Evolutionary conservation across 306 rosid genomes (phyloP), one percentile per base, ranked within the genome.

Genomic region (Pueraria montana): DNA sequence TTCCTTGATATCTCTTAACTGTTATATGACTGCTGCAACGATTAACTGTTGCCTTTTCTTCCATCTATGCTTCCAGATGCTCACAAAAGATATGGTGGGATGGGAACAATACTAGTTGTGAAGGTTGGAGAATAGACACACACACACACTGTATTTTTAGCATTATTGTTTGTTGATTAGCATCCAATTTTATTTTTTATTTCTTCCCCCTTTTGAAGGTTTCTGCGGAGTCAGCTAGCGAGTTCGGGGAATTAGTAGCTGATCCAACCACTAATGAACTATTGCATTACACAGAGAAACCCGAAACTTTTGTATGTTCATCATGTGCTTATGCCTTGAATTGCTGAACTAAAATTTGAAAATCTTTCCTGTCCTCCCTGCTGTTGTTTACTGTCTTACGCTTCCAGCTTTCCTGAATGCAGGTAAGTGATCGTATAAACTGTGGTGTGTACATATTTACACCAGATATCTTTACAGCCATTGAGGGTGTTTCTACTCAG

Each of bases 251-350:
- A 82, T 88, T 96, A 78, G 94, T 96, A 11, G 94, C 99, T 59
- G 98, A 96, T 92, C 96, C 98, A 2, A 52, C 69, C 77, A 91
- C 98, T 79, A 90, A 94, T 38, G 99, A 96, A 81, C 89, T 96
- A 52, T 85, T 96, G 90, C 99, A 96, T 87, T 96, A 96, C 86
- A 92, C 98, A 3, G 99, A 96, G 85, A 96, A 89, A 81, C 99
- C 99, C 8, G 99, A 96, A 81, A 96, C 98, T 73, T 96, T 96
- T 86, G 99, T 96, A 91, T n/a, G 97, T 71, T 56, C 11, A 17
- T 49, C 17, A 4, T 55, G 13, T 62, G 82, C 76, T 59, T 78
- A 66, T 21, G 20, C 73, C 70, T 45, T 78, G 65, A 36, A 67
- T 48, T 68, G 13, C 18, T 80, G 63, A 76, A 71, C 65, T 71